Conservation (phyloP, 2,329 filamentous ascomycete species). For the Stagonosporopsis tanaceti region DNA sequence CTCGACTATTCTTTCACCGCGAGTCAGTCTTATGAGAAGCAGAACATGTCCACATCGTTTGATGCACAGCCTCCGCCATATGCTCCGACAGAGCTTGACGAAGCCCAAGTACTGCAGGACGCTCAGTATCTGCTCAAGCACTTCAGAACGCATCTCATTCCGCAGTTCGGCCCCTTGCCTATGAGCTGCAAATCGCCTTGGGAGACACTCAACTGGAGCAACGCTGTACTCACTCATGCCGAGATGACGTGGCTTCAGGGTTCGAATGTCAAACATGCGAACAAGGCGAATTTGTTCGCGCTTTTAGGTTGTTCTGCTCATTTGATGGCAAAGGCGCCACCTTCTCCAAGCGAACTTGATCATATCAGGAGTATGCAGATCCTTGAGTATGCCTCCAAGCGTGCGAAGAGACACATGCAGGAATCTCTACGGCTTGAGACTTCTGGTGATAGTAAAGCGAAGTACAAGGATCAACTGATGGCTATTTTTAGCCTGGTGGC, state of each 20-base stretch:
- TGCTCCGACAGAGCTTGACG: slow-evolving; percentile 12
- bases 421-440: slow-evolving; percentile 23
- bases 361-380: slow-evolving; percentile 10
- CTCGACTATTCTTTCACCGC: not conserved
- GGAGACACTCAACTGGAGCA: slow-evolving; percentile 25
- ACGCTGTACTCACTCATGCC: slow-evolving; percentile 22
- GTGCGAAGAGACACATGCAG: slow-evolving; percentile 26
- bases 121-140: slow-evolving; percentile 24
- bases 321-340: slow-evolving; percentile 6
- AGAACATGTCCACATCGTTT: not conserved
- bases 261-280: slow-evolving; percentile 23
- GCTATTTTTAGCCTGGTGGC: slow-evolving; percentile 26
- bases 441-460: slow-evolving; percentile 21
- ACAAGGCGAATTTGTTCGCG: slow-evolving; percentile 22
- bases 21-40: slow-evolving; percentile 2
- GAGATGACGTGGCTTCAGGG: slow-evolving; percentile 24
- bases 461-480: slow-evolving; percentile 31
- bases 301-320: slow-evolving; percentile 24
- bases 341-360: slow-evolving; percentile 1
- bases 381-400: slow-evolving; percentile 16
- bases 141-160: slow-evolving; percentile 22
- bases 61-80: slow-evolving; percentile 17
- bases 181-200: slow-evolving; percentile 27
- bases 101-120: slow-evolving; percentile 17
- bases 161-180: slow-evolving; percentile 25